Conservation (phyloP, 805 yeast genomes). For the Candida railenensis region DNA sequence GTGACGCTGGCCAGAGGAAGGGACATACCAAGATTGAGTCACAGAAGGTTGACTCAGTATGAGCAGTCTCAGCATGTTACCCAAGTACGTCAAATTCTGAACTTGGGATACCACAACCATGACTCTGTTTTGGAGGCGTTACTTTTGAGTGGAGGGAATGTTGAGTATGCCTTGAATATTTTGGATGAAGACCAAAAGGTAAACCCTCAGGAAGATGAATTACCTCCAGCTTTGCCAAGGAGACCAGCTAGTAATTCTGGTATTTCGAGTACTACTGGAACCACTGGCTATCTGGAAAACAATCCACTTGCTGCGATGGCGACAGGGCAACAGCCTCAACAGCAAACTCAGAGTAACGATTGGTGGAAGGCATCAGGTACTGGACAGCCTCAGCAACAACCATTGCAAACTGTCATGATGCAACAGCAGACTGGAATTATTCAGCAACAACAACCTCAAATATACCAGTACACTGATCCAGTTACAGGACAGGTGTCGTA, state of each 20-base stretch:
- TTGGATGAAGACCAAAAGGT: slow-evolving; percentile 40
- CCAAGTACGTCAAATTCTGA: slow-evolving; percentile 43
- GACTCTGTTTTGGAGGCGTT: slow-evolving; percentile 66
- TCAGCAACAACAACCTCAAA: slow-evolving; percentile 41
- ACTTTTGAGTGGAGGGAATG: slow-evolving; percentile 55
- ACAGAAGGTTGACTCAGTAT: slow-evolving; percentile 52
- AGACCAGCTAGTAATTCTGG: slow-evolving; percentile 20
- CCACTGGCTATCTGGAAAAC: background rate
- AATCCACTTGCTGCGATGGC: slow-evolving; percentile 1
- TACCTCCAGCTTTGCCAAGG: slow-evolving; percentile 49
- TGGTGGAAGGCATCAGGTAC: slow-evolving; percentile 6
- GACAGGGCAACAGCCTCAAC: slow-evolving; percentile 3
- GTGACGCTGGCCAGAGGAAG: slow-evolving; percentile 12
- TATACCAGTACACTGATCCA: slow-evolving; percentile 71
- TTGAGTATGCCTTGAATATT: slow-evolving; percentile 58
- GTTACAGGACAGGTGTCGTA: slow-evolving; percentile 65
- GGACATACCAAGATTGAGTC: slow-evolving; percentile 42
- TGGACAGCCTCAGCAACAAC: slow-evolving; percentile 13
- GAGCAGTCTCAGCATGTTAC: slow-evolving; percentile 52
- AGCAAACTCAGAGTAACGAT: slow-evolving; percentile 16
- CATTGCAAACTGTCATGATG: slow-evolving; percentile 9
- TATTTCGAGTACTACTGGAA: too few relatives aligned
- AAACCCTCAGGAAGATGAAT: slow-evolving; percentile 36
- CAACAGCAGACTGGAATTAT: background rate
- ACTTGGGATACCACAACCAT: slow-evolving; percentile 56